A percentile compares a stretch with the other conserved stretches of the same genome.
Conservation (phyloP, 2,329 filamentous ascomycete species). For the Zymoseptoria tritici region DNA sequence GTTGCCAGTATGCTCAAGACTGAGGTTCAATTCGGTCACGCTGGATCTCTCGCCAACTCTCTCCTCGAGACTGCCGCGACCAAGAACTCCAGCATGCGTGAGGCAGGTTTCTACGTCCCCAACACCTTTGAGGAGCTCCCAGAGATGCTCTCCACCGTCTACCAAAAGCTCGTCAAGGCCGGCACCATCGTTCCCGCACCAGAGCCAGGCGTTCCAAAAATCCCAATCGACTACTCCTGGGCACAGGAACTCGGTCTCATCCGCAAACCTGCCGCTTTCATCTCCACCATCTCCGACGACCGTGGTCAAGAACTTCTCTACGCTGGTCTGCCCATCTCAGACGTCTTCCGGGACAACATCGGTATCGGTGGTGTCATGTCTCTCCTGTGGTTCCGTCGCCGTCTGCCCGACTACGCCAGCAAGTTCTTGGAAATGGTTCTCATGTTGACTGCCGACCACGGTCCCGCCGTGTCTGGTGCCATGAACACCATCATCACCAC, state of each 20-base stretch:
- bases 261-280: constrained; percentile 99
- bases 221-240: constrained; percentile 99
- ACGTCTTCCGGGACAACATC: constrained; percentile 98
- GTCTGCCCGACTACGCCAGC: constrained; percentile 90
- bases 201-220: constrained; percentile 94
- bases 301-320: constrained; percentile 99
- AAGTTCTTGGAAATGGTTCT: constrained; percentile 99
- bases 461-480: constrained; percentile 95
- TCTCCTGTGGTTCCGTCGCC: constrained; percentile 97
- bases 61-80: constrained; percentile 92
- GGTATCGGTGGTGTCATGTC: constrained; percentile 99
- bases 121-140: constrained; percentile 97
- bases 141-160: constrained; percentile 65
- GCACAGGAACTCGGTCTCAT: constrained; percentile 98
- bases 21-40: constrained; percentile 98
- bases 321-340: constrained; percentile 99
- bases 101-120: constrained; percentile 89
- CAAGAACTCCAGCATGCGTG: constrained; percentile 97
- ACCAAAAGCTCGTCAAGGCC: constrained; percentile 77
- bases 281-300: constrained; percentile 99
- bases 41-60: constrained; percentile 97
- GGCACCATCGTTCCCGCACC: constrained; percentile 78
- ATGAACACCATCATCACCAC: constrained; percentile 99
- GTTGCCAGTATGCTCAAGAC: constrained; percentile 99
- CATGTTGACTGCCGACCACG: constrained; percentile 99